These are phyloP conservation scores for Pulveroboletus sp. DNA, from an alignment of 768 basidiomycete species.

Conservation along the genomic window DNA sequence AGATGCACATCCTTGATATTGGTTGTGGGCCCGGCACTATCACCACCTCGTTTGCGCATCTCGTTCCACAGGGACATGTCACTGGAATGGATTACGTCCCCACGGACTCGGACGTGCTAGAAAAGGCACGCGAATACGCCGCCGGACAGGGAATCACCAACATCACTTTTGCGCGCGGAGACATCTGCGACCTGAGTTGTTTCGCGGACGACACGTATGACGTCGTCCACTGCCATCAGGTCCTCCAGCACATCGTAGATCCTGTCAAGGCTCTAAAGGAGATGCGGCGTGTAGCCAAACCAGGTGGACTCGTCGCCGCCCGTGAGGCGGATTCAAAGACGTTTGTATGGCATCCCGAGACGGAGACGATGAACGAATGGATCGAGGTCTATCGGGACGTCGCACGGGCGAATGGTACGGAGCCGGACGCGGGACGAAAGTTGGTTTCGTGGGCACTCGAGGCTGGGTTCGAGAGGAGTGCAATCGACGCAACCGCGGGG, in stretches of 20 bases:
- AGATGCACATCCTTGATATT: conserved; percentile 44
- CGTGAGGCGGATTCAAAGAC: conserved; percentile 40
- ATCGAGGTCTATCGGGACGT: conserved; percentile 7
- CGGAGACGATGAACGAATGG: conserved; percentile 31
- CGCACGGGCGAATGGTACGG: conserved; percentile 33
- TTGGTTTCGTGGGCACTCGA: conserved; percentile 36
- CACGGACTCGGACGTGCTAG: conserved; percentile 28
- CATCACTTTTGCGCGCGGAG: conserved; percentile 38
- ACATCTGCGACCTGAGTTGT: conserved; percentile 35
- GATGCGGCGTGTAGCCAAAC: conserved; percentile 45
- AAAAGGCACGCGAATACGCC: conserved; percentile 32
- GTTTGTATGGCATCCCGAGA: conserved; percentile 36
- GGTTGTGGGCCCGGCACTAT: conserved; percentile 54
- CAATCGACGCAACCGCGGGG: conserved; percentile 29
- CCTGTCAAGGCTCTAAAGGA: conserved; percentile 40
- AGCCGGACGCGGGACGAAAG: conserved; percentile 39
- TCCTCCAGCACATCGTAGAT: conserved; percentile 44
- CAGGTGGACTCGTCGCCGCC: conserved; percentile 43
- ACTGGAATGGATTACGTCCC: conserved; percentile 40
- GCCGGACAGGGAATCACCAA: conserved; percentile 31
- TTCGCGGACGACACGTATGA: conserved; percentile 41
- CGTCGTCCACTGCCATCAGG: conserved; percentile 48
- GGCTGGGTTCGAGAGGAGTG: conserved; percentile 32
- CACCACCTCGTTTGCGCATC: conserved; percentile 40
- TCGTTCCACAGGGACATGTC: conserved; percentile 39